Percentiles rank a stretch among this genome's conserved stretches.
Evolutionary conservation across 2,329 filamentous ascomycete genomes (phyloP).

Genomic region (Leptosphaerulina australis): DNA sequence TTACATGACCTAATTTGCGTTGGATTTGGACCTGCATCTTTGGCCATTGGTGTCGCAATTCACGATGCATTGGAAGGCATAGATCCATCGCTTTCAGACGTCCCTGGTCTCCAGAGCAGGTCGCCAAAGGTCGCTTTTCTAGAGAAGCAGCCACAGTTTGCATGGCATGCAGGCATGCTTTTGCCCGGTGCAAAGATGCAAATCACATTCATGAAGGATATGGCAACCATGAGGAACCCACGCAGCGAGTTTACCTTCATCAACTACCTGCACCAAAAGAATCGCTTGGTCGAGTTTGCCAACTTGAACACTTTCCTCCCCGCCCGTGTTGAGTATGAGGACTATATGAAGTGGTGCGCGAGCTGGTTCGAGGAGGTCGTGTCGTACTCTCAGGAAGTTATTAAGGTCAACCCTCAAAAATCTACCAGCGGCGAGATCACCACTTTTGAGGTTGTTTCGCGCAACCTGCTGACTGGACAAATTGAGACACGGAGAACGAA

Average conservation of each 20-base stretch:
- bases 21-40: constrained; percentile 89
- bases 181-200: constrained; percentile 95
- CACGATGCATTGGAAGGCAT: constrained; percentile 69
- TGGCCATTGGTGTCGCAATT: constrained; percentile 86
- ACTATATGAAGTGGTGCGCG: constrained; percentile 94
- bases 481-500: constrained; percentile 62
- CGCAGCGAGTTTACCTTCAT: constrained; percentile 92
- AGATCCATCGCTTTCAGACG: constrained; percentile 37
- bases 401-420: constrained; percentile 69
- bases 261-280: constrained; percentile 86
- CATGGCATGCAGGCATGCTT: constrained; percentile 96
- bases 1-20: constrained; percentile 87
- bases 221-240: constrained; percentile 87
- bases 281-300: constrained; percentile 85
- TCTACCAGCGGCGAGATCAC: constrained; percentile 60
- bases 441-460: constrained; percentile 71
- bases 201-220: constrained; percentile 95
- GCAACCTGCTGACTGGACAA: constrained; percentile 64
- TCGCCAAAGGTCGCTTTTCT: constrained; percentile 80
- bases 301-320: constrained; percentile 90
- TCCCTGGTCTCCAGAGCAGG: constrained; percentile 45
- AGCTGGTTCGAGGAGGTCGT: constrained; percentile 75
- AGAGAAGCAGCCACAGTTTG: constrained; percentile 81
- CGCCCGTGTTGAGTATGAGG: constrained; percentile 86
- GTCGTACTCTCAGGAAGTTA: constrained; percentile 77